A percentile compares a stretch with the other conserved stretches of the same genome.
Evolutionary conservation across 164 flowering plant genomes (phyloP).

Genomic region (Saururus chinensis): DNA sequence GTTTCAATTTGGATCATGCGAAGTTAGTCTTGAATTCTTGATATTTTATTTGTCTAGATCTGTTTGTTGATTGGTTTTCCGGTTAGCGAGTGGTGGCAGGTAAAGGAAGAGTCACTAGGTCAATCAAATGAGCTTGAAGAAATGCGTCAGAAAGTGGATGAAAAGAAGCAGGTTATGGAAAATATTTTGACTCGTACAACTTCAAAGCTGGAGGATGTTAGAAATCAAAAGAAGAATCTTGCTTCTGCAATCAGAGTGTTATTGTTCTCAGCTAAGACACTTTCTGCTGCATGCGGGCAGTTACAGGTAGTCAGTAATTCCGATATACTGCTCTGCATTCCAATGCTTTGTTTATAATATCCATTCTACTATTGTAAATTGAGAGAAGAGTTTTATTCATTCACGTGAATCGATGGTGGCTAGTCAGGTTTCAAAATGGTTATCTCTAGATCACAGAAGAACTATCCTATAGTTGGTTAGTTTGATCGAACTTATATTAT

Average conservation of each 20-base stretch:
- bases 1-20: neutral
- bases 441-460: too few species aligned
- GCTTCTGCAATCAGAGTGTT: conserved; percentile 41
- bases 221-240: conserved; percentile 51
- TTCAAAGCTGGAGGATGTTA: conserved; percentile 38
- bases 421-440: too few species aligned
- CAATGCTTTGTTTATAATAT: too few species aligned
- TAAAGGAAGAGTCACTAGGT: conserved; percentile 45
- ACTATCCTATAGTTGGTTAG: too few species aligned
- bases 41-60: conserved; percentile 5
- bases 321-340: too few species aligned
- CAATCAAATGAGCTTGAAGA: conserved; percentile 69
- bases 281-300: conserved; percentile 49
- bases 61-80: conserved; percentile 31
- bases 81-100: conserved; percentile 55
- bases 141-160: conserved; percentile 54
- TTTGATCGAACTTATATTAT: too few species aligned
- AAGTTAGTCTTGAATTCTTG: conserved; percentile 1
- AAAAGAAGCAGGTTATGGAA: conserved; percentile 40
- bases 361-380: neutral
- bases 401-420: too few species aligned
- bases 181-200: conserved; percentile 38
- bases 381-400: too few species aligned
- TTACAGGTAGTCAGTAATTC: conserved; percentile 41
- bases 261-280: conserved; percentile 56